Evolutionary conservation across 2,329 filamentous ascomycete genomes (phyloP).

Genomic region (Fusarium sp.): DNA sequence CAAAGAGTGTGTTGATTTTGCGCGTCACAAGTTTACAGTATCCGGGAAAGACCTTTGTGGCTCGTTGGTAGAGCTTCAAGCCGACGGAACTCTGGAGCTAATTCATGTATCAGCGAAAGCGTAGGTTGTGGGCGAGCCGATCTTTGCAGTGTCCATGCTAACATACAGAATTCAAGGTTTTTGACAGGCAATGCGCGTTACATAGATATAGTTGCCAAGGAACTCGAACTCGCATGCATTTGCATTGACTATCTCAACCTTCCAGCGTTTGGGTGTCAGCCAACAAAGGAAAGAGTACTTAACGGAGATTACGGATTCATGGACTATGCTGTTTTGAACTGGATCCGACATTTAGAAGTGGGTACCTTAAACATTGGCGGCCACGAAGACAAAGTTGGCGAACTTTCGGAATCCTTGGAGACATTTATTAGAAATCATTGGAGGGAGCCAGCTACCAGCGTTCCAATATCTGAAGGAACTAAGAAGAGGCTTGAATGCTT

Average conservation of each 20-base stretch:
- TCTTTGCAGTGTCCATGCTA: accelerated
- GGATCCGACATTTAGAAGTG: accelerated
- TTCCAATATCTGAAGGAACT: accelerated
- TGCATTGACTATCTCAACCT: background rate
- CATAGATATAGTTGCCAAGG: background rate
- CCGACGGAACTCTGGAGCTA: accelerated
- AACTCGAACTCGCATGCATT: background rate
- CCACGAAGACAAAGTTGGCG: accelerated
- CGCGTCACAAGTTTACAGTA: background rate
- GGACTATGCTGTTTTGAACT: background rate
- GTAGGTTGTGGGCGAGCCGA: accelerated
- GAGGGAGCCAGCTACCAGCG: accelerated
- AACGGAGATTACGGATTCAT: background rate
- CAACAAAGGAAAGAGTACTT: accelerated
- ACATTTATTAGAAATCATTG: background rate
- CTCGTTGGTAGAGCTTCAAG: accelerated
- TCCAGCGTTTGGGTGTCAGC: accelerated
- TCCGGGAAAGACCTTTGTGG: background rate
- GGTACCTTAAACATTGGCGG: accelerated
- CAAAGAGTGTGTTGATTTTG: accelerated
- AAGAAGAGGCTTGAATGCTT: background rate
- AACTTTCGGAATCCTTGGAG: background rate
- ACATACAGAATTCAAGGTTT: background rate
- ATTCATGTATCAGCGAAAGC: accelerated
- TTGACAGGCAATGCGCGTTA: background rate